Base-by-base conservation (phyloP, 2,329 filamentous ascomycete species). In the Pseudogymnoascus sp. region DNA sequence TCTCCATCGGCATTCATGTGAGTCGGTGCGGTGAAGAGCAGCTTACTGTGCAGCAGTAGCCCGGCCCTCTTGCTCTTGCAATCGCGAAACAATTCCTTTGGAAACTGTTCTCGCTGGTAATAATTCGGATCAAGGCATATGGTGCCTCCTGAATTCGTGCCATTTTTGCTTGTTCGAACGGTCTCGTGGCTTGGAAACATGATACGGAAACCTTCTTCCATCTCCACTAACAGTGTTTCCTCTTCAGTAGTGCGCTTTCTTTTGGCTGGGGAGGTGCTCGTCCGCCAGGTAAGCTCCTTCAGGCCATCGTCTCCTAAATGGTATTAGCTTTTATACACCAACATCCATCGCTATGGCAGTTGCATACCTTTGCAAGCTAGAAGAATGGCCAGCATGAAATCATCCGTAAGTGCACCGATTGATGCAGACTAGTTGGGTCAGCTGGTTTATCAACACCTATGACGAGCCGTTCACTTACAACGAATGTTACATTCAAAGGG, bases 21-120 rank as follows among this genome's bases (percentile, higher is more conserved):
- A 47, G 68, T 16, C 31, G 64, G 66, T 62, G 78, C 77, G 23
- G 83, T 82, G 61, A 84, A 77, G 63, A 86, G 77, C 68, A 91
- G 79, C 77, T 99, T 99, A 76, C 86, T 96, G 75, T 99, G 95
- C 79, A 96, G 90, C 66, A 99, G 78, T 21, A 97, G 73, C 0
- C 91, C 90, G 2, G 76, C 69, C 37, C 93, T 81, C 23, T 79
- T 82, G 67, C 89, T 96, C 67, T 86, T 78, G 72, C 88, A 92
- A 73, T 97, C 91, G 61, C 87, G 83, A 70, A 97, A 78, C 31
- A 90, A 78, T 42, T 83, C 75, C 45, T 80, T 82, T 3, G 93
- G 93, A 70, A 97, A 97, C 0, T 78, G 83, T 2, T 80, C 66
- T 0, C 81, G 77, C 45, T 86, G 79, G 81, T 88, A 97, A 86